These are phyloP conservation scores for Boletus reticulatus DNA, from an alignment of 768 basidiomycete genomes.

Conservation along the genomic window DNA sequence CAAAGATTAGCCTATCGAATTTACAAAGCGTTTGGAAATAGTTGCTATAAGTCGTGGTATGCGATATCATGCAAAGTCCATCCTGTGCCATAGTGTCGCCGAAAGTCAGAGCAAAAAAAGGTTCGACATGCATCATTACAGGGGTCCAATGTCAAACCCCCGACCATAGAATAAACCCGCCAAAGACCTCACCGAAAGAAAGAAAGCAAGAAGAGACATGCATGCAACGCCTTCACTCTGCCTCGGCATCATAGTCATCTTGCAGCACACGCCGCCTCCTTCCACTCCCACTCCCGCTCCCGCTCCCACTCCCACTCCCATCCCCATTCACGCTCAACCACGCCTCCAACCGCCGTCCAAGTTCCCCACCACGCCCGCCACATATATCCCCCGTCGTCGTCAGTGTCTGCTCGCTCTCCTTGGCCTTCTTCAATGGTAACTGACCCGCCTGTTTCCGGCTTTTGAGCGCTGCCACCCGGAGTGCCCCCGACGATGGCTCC, in stretches of 20 bases:
- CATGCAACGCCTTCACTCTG: constrained; percentile 9
- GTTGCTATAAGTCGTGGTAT: not conserved
- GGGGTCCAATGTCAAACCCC: not conserved
- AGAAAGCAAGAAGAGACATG: not conserved
- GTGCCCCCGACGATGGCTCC: constrained; percentile 16
- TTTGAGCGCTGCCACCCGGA: constrained; percentile 26
- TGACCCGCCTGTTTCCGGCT: constrained; percentile 41
- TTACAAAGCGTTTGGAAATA: too few species aligned
- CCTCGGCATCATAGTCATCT: constrained; percentile 12
- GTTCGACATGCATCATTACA: not conserved
- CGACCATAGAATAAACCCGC: not conserved
- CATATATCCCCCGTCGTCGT: constrained; percentile 73
- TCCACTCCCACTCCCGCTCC: constrained; percentile 20
- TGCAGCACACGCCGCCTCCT: constrained; percentile 9
- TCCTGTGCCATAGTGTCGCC: not conserved
- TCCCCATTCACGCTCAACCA: constrained; percentile 52
- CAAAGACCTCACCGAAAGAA: not conserved
- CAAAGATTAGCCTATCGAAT: too few species aligned
- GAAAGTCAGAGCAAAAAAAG: not conserved
- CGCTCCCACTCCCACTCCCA: constrained; percentile 21
- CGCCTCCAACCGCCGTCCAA: constrained; percentile 72
- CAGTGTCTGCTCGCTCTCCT: constrained; percentile 68
- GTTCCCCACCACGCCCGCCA: constrained; percentile 76
- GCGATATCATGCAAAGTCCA: constrained; percentile 1
- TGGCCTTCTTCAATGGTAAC: constrained; percentile 55